Evolutionary conservation across 192 early-diverging fungal species (phyloP), one percentile per base, ranked within the genome.

Genomic region (Funneliformis geosporum): DNA sequence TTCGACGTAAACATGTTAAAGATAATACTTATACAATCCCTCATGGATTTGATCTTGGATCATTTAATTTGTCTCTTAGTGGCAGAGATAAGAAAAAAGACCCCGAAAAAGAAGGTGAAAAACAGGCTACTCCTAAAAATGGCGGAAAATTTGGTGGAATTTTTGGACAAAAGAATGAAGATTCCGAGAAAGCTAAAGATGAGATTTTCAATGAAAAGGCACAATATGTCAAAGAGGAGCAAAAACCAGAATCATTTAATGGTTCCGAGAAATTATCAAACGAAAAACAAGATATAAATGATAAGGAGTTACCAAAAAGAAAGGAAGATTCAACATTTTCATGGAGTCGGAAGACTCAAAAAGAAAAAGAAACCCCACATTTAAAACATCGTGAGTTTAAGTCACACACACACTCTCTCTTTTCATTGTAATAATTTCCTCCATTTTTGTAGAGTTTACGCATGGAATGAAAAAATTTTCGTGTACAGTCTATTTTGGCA

Each of bases 401-500:
- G 7, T 73, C 12, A 46, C 60, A 71, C 9, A 75, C 23, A 33
- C 2, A n/a, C 16, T n/a, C 25, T 14, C 28, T 62, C n/a, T 40
- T 59, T 39, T 46, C 80, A 44, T 44, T 33, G 33, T 44, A 9
- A 39, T n/a, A 46, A 27, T 64, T 27, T 40, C 5, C 3, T 60
- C 8, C 23, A 60, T 18, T 25, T 68, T 60, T 50, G 9, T 79
- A 91, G 90, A 88, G 59, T 93, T 92, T 78, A 88, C 87, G 9
- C 91, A 94, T 74, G 92, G 91, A 6, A 87, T 87, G 46, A 90
- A 90, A 10, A 89, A 89, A 68, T 91, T 97, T 75, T 86, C 88
- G 28, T 98, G 96, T 84, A 92, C 91, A 42, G 89, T 96, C 2
- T 97, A 93, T 77, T 97, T 91, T 84, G 94, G 94, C 4, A 89